A percentile compares a stretch with the other conserved stretches of the same genome.
Evolutionary conservation across 768 basidiomycete species (phyloP).

Genomic region (Imleria badia): DNA sequence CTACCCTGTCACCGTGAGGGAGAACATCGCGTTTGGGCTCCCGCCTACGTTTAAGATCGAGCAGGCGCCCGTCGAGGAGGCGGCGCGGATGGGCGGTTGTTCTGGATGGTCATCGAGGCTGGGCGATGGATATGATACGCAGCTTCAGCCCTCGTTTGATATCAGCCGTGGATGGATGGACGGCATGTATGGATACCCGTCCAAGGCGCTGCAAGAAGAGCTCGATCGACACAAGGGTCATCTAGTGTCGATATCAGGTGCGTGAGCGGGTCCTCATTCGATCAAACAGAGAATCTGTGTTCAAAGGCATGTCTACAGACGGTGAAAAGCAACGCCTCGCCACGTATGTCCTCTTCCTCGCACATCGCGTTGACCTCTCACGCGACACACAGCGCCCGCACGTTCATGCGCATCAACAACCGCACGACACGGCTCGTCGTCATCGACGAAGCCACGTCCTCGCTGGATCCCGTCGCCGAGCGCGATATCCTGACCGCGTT

Average conservation of each 20-base stretch:
- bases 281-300: background rate
- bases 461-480: conserved; percentile 56
- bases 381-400: conserved; percentile 38
- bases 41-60: conserved; percentile 10
- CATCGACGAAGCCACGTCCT: conserved; percentile 59
- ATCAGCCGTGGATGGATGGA: conserved; percentile 21
- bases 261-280: background rate
- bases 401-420: conserved; percentile 39
- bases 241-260: conserved; percentile 24
- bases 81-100: conserved; percentile 34
- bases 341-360: conserved; percentile 37
- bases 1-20: conserved; percentile 47
- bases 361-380: background rate
- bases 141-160: conserved; percentile 27
- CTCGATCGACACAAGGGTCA: conserved; percentile 24
- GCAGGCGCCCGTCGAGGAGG: conserved; percentile 24
- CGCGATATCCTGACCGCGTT: conserved; percentile 44
- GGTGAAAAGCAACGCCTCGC: conserved; percentile 51
- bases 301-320: conserved; percentile 17
- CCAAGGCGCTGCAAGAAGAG: conserved; percentile 18
- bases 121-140: conserved; percentile 31
- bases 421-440: conserved; percentile 46
- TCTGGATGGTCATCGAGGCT: conserved; percentile 35
- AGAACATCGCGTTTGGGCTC: conserved; percentile 41
- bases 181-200: conserved; percentile 20